Percentiles rank a stretch among this genome's conserved stretches.
These are phyloP conservation scores for Cutaneotrichosporon cutaneum DNA, from an alignment of 1,284 basidiomycete genomes.

Conservation along the genomic window DNA sequence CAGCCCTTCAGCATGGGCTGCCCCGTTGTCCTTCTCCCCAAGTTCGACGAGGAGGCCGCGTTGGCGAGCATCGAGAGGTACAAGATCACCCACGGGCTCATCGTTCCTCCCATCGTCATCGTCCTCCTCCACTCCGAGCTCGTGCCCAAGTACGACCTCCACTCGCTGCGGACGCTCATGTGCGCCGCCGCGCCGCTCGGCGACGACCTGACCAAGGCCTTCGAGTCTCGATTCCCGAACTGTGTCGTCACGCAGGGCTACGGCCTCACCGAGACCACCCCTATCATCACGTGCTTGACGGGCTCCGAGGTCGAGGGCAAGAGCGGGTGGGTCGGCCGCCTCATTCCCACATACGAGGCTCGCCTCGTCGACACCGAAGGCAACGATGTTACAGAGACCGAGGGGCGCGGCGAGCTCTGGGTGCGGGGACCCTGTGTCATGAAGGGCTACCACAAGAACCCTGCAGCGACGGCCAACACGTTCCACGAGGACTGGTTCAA, in stretches of 20 bases:
- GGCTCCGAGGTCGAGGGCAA: conserved; percentile 32
- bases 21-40: conserved; percentile 65
- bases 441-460: conserved; percentile 69
- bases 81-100: conserved; percentile 62
- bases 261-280: conserved; percentile 56
- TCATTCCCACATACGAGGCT: conserved; percentile 75
- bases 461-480: conserved; percentile 63
- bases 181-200: conserved; percentile 83
- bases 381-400: conserved; percentile 54
- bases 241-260: conserved; percentile 49
- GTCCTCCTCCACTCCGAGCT: conserved; percentile 55
- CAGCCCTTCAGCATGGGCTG: conserved; percentile 63
- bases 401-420: conserved; percentile 75
- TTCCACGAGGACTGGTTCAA: conserved; percentile 71
- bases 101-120: conserved; percentile 84
- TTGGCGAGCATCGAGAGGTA: conserved; percentile 69
- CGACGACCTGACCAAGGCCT: conserved; percentile 37
- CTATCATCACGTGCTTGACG: conserved; percentile 38
- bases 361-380: conserved; percentile 61
- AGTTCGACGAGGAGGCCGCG: conserved; percentile 61
- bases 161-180: conserved; percentile 62
- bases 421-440: conserved; percentile 72
- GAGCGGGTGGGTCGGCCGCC: conserved; percentile 67
- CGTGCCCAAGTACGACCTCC: conserved; percentile 68
- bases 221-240: conserved; percentile 31